Base-by-base conservation (phyloP, 768 basidiomycete genomes). In the Tubosaeta sp. region DNA sequence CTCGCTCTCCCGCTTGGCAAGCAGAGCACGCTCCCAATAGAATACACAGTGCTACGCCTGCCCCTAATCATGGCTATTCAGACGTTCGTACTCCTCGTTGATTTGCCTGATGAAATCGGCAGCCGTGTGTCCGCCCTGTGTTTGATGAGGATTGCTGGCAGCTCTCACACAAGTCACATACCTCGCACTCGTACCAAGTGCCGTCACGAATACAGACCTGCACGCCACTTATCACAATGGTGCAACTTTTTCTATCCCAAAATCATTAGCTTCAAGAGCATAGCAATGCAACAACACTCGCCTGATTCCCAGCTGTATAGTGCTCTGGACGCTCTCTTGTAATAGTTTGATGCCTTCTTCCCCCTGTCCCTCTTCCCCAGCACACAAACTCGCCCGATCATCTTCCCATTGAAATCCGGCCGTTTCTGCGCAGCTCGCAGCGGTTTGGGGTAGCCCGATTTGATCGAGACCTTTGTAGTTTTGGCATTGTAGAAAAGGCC, bases 401-500 rank as follows among this genome's bases (percentile, higher is more conserved):
- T 59, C 64, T 51, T 78, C 72, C 90, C 90, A 94, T 41, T 89
- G 81, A 39, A 91, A 76, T 3, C 78, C 76, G 11, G 80, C 80
- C 3, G 76, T 69, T 27, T 74, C 60, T 0, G 87, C 88, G 60
- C 94, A 95, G 48, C 72, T 73, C 48, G 79, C 62, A 1, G 87
- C 86, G 19, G 84, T 76, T 16, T 78, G 79, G 0, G 84, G 76
- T 16, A 69, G 68, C 16, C 94, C 94, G 41, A 95, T 81, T 27
- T 76, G 70, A 21, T 76, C 71, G 8, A 75, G 70, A 21, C 71
- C 86, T 57, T 81, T 74, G 57, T 74, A 83, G 65, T 92, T 91
- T 61, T 90, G 80, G 67, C 92, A 94, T 52, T 81, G 82, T 19
- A 92, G 73, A 59, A 91, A 94, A 46, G 80, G 70, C 92, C 91